Percentiles rank a stretch among this genome's conserved stretches.
Evolutionary conservation across 495 filamentous ascomycete species (phyloP).

Genomic region (Alectoria sarmentosa): DNA sequence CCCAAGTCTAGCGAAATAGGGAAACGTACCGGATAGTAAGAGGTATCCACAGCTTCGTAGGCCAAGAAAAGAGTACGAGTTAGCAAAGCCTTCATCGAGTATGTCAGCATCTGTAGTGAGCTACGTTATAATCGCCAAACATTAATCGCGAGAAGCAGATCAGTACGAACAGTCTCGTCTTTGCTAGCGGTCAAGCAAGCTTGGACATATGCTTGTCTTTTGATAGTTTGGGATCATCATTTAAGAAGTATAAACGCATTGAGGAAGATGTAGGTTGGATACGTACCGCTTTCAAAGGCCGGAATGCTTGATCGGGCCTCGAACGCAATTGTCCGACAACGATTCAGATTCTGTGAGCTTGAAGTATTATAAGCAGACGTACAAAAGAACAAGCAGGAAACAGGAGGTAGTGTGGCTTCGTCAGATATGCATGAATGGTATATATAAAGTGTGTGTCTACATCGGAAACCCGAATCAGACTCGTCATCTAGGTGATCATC

Average conservation of each 20-base stretch:
- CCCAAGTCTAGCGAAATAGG: neutral
- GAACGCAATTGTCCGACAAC: neutral
- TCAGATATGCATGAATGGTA: slow-evolving; percentile 58
- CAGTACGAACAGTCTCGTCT: slow-evolving; percentile 49
- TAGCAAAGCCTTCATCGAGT: slow-evolving; percentile 8
- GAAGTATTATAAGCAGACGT: slow-evolving; percentile 2
- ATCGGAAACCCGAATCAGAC: slow-evolving; percentile 57
- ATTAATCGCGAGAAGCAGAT: slow-evolving; percentile 21
- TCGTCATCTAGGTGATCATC: slow-evolving; percentile 56
- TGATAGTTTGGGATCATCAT: slow-evolving; percentile 46
- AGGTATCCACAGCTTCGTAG: neutral
- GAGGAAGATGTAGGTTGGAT: neutral
- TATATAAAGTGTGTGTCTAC: slow-evolving; percentile 47
- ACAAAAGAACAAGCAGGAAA: slow-evolving; percentile 11
- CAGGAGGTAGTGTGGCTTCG: neutral
- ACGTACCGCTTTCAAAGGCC: slow-evolving; percentile 1
- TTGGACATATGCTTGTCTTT: slow-evolving; percentile 60
- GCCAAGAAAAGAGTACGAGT: neutral
- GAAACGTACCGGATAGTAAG: neutral
- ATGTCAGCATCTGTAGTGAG: slow-evolving; percentile 26
- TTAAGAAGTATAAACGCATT: slow-evolving; percentile 16
- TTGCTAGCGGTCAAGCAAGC: slow-evolving; percentile 36
- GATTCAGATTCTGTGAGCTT: neutral
- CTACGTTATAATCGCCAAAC: neutral
- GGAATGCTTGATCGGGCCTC: neutral